These are phyloP conservation scores for Forsythia suspensa DNA, from an alignment of 257 asterid genomes.

Conservation along the genomic window DNA sequence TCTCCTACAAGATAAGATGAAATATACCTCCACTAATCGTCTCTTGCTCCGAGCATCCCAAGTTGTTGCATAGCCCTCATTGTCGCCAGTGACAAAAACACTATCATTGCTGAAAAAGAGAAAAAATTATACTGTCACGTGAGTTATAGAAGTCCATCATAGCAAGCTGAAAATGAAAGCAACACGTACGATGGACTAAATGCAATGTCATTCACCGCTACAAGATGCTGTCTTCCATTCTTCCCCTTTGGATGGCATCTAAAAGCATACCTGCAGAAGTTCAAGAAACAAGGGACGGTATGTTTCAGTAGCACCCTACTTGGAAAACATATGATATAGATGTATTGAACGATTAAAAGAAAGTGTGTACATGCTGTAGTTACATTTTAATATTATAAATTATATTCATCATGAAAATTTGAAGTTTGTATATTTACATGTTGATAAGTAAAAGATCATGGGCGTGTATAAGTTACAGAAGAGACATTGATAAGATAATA, in stretches of 20 bases:
- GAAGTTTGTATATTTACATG: neutral
- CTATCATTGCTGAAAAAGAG: slow-evolving; percentile 46
- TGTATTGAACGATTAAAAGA: neutral
- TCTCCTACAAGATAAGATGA: slow-evolving; percentile 16
- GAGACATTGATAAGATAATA: neutral
- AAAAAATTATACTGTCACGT: slow-evolving; percentile 19
- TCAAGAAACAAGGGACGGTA: slow-evolving; percentile 13
- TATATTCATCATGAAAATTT: neutral
- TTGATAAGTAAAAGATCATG: neutral
- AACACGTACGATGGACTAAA: slow-evolving; percentile 74
- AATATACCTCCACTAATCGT: slow-evolving; percentile 64
- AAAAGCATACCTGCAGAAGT: slow-evolving; percentile 70
- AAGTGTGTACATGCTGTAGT: neutral
- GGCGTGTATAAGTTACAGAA: neutral
- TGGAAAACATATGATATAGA: neutral
- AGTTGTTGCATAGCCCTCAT: slow-evolving; percentile 62
- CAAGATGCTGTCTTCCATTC: slow-evolving; percentile 52
- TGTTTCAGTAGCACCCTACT: neutral
- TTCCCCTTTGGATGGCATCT: slow-evolving; percentile 75
- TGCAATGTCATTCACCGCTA: slow-evolving; percentile 75
- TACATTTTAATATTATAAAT: neutral
- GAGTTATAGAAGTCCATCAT: slow-evolving; percentile 1
- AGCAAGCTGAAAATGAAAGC: slow-evolving; percentile 26
- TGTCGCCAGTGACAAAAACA: slow-evolving; percentile 73
- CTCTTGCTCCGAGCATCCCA: slow-evolving; percentile 79